A percentile compares a stretch with the other conserved stretches of the same genome.
Evolutionary conservation across 345 rosid genomes (phyloP).

Genomic region (Gossypium longicalyx): DNA sequence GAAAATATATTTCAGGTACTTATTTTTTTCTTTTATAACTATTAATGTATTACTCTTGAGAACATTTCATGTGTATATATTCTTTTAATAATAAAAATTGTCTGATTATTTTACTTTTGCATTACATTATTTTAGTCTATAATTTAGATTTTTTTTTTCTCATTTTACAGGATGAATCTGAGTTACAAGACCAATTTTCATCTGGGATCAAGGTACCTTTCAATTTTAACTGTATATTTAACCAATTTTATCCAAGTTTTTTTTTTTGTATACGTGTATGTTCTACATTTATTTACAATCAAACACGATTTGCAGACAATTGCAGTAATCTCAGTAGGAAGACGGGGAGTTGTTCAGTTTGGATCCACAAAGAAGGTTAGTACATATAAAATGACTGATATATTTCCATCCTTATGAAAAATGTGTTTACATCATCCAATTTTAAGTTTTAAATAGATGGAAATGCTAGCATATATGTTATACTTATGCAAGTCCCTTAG

Average conservation of each 20-base stretch:
- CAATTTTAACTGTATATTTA: background rate
- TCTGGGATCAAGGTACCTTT: constrained; percentile 50
- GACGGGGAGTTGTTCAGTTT: constrained; percentile 67
- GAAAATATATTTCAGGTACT: constrained; percentile 37
- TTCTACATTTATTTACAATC: constrained; percentile 2
- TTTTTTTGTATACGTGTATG: background rate
- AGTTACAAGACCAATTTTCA: constrained; percentile 33
- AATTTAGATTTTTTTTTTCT: background rate
- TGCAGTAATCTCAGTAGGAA: constrained; percentile 56
- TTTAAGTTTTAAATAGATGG: background rate
- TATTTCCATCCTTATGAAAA: background rate
- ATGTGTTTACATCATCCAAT: background rate
- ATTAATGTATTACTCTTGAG: background rate
- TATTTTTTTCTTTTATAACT: constrained; percentile 14
- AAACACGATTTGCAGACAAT: constrained; percentile 56
- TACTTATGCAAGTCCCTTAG: background rate
- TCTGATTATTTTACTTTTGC: background rate
- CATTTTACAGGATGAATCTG: constrained; percentile 36
- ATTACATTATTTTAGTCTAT: background rate
- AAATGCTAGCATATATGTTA: background rate
- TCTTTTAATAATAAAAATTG: too few relatives aligned
- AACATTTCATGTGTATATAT: too few relatives aligned
- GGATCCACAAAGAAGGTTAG: constrained; percentile 84
- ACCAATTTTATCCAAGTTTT: background rate
- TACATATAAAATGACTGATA: background rate